A percentile compares a stretch with the other conserved stretches of the same genome.
Conservation (phyloP, 176 grass and related monocot genomes). For the Oropetium thomaeum region DNA sequence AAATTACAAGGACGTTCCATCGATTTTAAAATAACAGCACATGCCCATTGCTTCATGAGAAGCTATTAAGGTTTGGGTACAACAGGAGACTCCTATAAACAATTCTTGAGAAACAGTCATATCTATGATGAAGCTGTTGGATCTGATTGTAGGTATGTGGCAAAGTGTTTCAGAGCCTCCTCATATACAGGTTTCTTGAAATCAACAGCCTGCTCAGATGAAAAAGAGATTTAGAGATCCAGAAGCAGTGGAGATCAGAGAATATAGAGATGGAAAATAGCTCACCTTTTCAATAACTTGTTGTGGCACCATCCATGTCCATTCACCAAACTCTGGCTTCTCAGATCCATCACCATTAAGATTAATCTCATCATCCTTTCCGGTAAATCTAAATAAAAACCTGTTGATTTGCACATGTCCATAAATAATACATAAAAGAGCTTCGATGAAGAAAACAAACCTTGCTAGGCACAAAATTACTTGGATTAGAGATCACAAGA, state of each 20-base stretch:
- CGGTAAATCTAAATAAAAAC: slow-evolving; percentile 86
- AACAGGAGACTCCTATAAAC: not conserved
- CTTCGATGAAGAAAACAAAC: not conserved
- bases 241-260: not conserved
- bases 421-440: not conserved
- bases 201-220: slow-evolving; percentile 63
- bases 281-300: slow-evolving; percentile 83
- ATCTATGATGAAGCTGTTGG: slow-evolving; percentile 30
- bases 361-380: slow-evolving; percentile 81
- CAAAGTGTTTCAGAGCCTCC: slow-evolving; percentile 71
- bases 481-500: not conserved
- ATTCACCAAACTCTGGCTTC: slow-evolving; percentile 87
- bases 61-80: slow-evolving; percentile 1
- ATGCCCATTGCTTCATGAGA: not conserved
- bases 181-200: slow-evolving; percentile 95
- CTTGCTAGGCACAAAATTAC: not conserved
- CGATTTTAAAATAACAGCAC: not conserved
- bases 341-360: slow-evolving; percentile 81
- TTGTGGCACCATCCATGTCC: slow-evolving; percentile 80
- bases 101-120: not conserved
- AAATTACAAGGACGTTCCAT: not conserved
- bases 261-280: not conserved
- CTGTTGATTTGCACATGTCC: slow-evolving; percentile 33
- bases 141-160: slow-evolving; percentile 60
- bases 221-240: slow-evolving; percentile 32